Evolutionary conservation across 306 rosid genomes (phyloP).

Genomic region (Malus asiatica): DNA sequence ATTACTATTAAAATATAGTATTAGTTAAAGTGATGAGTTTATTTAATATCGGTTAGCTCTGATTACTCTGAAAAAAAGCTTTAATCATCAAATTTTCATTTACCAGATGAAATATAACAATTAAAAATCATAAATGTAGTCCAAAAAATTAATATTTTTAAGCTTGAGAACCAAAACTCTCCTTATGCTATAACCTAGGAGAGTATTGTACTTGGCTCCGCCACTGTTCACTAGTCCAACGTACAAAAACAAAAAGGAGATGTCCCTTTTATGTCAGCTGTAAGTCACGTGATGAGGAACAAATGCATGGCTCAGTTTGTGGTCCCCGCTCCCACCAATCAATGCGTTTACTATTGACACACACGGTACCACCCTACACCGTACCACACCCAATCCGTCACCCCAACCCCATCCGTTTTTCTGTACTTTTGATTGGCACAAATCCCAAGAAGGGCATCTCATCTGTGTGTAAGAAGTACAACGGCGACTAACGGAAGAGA

Average conservation of each 20-base stretch:
- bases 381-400: background rate
- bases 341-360: background rate
- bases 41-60: too few species aligned
- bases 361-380: conserved; percentile 1
- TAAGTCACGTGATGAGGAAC: conserved; percentile 31
- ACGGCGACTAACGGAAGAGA: background rate
- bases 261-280: conserved; percentile 3
- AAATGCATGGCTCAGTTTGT: background rate
- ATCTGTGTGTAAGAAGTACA: background rate
- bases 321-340: conserved; percentile 15
- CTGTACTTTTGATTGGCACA: background rate
- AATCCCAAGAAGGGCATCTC: background rate
- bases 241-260: background rate
- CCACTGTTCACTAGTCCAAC: background rate
- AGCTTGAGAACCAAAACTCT: too few species aligned
- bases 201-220: too few species aligned
- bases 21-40: too few species aligned
- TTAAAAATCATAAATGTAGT: too few species aligned
- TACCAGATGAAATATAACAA: too few species aligned
- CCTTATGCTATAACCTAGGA: fast-evolving
- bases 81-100: too few species aligned
- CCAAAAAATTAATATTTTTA: too few species aligned
- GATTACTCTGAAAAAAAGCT: too few species aligned
- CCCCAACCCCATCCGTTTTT: background rate
- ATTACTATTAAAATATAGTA: too few species aligned